Evolutionary conservation across 1,139 yeast genomes (phyloP), one percentile per base, ranked within the genome.

Genomic region (Yamadazyma conglobata): DNA sequence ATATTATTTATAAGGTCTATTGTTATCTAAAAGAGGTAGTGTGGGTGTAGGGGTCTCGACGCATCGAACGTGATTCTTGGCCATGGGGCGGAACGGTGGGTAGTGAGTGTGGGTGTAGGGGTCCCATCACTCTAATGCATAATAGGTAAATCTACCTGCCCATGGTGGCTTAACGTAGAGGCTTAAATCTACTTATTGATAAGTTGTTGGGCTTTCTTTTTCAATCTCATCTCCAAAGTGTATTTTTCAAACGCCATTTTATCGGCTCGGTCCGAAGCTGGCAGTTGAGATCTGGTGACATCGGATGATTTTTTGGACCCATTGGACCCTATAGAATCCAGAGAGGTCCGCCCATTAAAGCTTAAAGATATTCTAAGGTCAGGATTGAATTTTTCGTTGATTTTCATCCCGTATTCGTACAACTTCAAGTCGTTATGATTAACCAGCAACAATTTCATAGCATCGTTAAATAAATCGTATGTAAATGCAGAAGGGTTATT

Each of bases 171-270:
- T n/a, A n/a, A n/a, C n/a, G n/a, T n/a, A n/a, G n/a, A n/a, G n/a
- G n/a, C n/a, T n/a, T n/a, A n/a, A n/a, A n/a, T n/a, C n/a, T n/a
- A n/a, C n/a, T n/a, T n/a, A n/a, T n/a, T n/a, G n/a, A n/a, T n/a
- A n/a, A 25, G 11, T 22, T 15, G 64, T 38, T 64, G 70, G 2
- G 64, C 70, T 40, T 55, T 64, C 52, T 64, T 67, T 48, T 68
- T 68, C 25, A 68, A 46, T 30, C 72, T 47, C 70, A 64, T 58
- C 39, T 68, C 74, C 38, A 67, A 36, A 27, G 72, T 46, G 22
- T 49, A 47, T 42, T 68, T 68, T 40, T 68, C 74, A 40, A 66
- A 66, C 22, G 61, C 61, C 60, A 65, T 48, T 33, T 61, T 56
- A 25, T 62, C 68, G 3, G 56, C 57, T 31, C 48, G 8, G 22